Conservation (phyloP, 1,284 basidiomycete genomes). For the Cutaneotrichosporon mucoides region DNA sequence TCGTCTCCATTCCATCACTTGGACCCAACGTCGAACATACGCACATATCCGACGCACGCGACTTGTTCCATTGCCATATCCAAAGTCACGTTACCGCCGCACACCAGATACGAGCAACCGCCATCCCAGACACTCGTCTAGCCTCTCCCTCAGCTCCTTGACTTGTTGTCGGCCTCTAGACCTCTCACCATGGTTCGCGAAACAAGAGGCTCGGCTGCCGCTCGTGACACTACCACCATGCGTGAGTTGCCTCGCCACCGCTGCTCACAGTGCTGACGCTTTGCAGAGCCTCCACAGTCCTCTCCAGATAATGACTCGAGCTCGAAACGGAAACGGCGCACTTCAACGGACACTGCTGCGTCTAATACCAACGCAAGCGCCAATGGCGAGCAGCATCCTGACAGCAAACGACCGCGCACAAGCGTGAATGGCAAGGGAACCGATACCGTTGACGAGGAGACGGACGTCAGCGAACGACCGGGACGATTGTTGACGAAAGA, state of each 20-base stretch:
- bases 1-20: background rate
- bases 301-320: conserved; percentile 5
- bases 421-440: conserved; percentile 7
- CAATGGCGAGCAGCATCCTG: background rate
- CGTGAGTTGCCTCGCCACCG: background rate
- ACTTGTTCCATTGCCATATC: too few species aligned
- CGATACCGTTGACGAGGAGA: background rate
- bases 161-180: too few species aligned
- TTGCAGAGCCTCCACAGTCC: background rate
- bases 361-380: background rate
- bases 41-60: too few species aligned
- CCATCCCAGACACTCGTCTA: too few species aligned
- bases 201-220: conserved; percentile 15
- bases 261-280: background rate
- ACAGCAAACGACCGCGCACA: background rate
- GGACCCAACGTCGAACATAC: too few species aligned
- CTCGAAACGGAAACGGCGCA: conserved; percentile 24
- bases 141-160: too few species aligned
- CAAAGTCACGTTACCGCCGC: too few species aligned
- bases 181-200: conserved; percentile 4
- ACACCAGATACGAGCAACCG: too few species aligned
- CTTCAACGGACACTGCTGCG: conserved; percentile 4
- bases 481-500: conserved; percentile 22
- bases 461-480: conserved; percentile 3
- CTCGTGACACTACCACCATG: conserved; percentile 8